Conservation (phyloP, 345 rosid species). For the Brassica cretica region DNA sequence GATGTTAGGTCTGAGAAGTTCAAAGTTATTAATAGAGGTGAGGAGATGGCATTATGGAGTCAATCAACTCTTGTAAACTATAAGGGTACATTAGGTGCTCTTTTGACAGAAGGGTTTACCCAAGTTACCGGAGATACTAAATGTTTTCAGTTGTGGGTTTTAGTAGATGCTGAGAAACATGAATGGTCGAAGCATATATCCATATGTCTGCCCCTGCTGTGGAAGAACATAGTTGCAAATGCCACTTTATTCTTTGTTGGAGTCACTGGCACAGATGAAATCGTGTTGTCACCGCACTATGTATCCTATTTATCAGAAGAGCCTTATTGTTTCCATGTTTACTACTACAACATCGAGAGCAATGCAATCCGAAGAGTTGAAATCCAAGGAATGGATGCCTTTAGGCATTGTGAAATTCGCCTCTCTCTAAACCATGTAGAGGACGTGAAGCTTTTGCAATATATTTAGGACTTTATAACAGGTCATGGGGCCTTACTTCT, state of each 20-base stretch:
- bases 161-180: neutral
- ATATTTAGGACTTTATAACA: neutral
- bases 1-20: neutral
- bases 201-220: neutral
- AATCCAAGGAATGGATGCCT: neutral
- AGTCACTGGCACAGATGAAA: neutral
- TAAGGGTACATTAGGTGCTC: neutral
- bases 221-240: neutral
- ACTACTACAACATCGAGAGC: neutral
- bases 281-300: neutral
- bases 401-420: neutral
- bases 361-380: neutral
- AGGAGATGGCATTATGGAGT: neutral
- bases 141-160: conserved; percentile 1
- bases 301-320: neutral
- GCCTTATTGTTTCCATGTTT: neutral
- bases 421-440: neutral
- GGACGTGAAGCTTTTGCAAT: neutral
- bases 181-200: neutral
- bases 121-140: neutral
- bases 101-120: neutral
- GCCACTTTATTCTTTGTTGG: neutral
- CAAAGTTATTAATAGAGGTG: neutral
- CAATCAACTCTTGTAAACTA: neutral
- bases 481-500: neutral